Conservation (phyloP, 495 filamentous ascomycete genomes). For the Rusavskia elegans region DNA sequence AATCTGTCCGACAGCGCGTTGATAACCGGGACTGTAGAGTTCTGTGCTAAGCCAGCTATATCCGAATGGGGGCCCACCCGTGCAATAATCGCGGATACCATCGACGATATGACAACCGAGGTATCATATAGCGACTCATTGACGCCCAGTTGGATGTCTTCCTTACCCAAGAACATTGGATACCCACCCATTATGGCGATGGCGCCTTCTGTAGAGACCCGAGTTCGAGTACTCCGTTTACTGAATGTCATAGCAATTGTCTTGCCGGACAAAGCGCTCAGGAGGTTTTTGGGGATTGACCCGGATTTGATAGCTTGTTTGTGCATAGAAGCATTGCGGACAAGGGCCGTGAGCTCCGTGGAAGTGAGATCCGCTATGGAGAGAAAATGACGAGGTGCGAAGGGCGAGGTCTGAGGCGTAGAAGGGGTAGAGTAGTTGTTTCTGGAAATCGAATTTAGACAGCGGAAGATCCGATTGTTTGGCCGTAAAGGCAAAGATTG, state of each 20-base stretch:
- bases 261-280: constrained; percentile 46
- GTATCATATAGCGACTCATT: constrained; percentile 91
- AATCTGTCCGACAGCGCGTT: constrained; percentile 81
- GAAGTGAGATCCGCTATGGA: constrained; percentile 75
- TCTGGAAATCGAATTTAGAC: no score
- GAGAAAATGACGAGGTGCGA: constrained; percentile 65
- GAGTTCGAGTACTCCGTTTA: constrained; percentile 84
- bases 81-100: constrained; percentile 81
- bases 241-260: constrained; percentile 92
- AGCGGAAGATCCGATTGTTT: no score
- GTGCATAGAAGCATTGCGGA: constrained; percentile 61
- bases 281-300: constrained; percentile 37
- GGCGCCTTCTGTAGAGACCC: constrained; percentile 82
- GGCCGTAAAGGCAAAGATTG: no score
- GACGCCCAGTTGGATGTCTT: constrained; percentile 91
- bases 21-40: constrained; percentile 80
- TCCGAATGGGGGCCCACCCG: constrained; percentile 76
- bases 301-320: constrained; percentile 68
- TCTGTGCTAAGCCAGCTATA: constrained; percentile 58
- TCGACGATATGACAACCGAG: constrained; percentile 73
- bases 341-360: constrained; percentile 61
- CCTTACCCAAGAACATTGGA: constrained; percentile 87
- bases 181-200: constrained; percentile 72
- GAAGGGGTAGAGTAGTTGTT: background rate
- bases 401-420: constrained; percentile 22